A percentile compares a stretch with the other conserved stretches of the same genome.
phyloP scores from a whole-genome alignment of 2,329 filamentous ascomycete genomes.

The Cytospora piceicola region DNA sequence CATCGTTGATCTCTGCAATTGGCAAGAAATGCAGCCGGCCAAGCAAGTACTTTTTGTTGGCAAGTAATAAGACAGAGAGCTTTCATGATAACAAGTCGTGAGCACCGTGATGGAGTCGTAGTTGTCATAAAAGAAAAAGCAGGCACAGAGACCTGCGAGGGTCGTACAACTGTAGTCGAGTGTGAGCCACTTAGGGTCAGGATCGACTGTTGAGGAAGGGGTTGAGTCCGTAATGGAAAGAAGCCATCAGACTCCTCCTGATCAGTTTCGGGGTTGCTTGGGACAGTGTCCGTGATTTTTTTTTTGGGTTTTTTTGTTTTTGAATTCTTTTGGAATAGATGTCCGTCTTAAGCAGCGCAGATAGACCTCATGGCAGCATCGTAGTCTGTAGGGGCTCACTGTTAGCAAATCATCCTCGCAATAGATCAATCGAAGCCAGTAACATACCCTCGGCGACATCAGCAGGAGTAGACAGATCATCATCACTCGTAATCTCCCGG shows the following conservation, averaged over 20 bases:
- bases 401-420: not conserved
- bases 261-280: not conserved
- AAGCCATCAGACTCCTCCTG: not conserved
- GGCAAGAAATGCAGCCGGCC: conserved; percentile 11
- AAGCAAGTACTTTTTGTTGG: conserved; percentile 11
- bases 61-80: conserved; percentile 19
- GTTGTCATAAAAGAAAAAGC: conserved; percentile 34
- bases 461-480: conserved; percentile 7
- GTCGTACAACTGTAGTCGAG: conserved; percentile 23
- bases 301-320: too few species aligned
- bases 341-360: conserved; percentile 7
- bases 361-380: conserved; percentile 16
- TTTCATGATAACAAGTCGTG: conserved; percentile 16
- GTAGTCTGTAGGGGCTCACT: conserved; percentile 5
- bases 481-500: conserved; percentile 24
- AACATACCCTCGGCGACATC: conserved; percentile 16
- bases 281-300: not conserved
- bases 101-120: conserved; percentile 3
- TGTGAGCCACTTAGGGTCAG: not conserved
- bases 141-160: conserved; percentile 32
- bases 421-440: not conserved
- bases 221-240: not conserved
- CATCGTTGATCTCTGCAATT: not conserved
- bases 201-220: not conserved
- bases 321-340: too few species aligned